Conservation (phyloP, 176 grass and related monocot species). For the Hordeum vulgare region DNA sequence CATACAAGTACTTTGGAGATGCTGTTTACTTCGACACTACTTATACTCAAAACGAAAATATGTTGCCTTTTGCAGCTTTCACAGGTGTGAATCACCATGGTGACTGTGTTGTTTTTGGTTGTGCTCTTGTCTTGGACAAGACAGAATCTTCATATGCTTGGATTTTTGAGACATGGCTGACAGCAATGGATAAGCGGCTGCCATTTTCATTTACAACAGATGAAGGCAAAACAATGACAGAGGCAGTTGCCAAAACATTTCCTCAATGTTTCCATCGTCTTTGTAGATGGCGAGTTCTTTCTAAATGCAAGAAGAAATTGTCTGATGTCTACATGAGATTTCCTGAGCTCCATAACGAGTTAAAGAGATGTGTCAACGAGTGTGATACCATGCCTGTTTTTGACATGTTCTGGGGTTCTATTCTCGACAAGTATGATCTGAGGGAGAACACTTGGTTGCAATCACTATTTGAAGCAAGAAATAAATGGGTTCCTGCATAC, state of each 20-base stretch:
- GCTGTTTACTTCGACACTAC: constrained; percentile 80
- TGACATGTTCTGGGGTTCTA: constrained; percentile 70
- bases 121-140: constrained; percentile 76
- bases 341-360: constrained; percentile 62
- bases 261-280: constrained; percentile 79
- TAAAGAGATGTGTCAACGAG: constrained; percentile 69
- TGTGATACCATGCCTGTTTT: constrained; percentile 52
- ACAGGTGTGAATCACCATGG: constrained; percentile 81
- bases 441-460: constrained; percentile 73
- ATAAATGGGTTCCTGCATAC: constrained; percentile 90
- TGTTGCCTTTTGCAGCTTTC: constrained; percentile 78
- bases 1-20: constrained; percentile 84
- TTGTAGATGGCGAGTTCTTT: constrained; percentile 87
- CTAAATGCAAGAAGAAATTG: constrained; percentile 86
- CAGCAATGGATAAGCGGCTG: constrained; percentile 55
- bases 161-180: constrained; percentile 86
- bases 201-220: constrained; percentile 81
- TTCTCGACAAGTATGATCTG: constrained; percentile 75
- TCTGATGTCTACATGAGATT: constrained; percentile 61
- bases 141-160: constrained; percentile 62
- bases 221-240: constrained; percentile 59
- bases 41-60: constrained; percentile 66
- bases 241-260: constrained; percentile 68
- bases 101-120: constrained; percentile 76
- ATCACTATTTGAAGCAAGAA: constrained; percentile 50